A percentile compares a stretch with the other conserved stretches of the same genome.
These are phyloP conservation scores for Neurospora sp. DNA, from an alignment of 495 filamentous ascomycete genomes.

Conservation along the genomic window DNA sequence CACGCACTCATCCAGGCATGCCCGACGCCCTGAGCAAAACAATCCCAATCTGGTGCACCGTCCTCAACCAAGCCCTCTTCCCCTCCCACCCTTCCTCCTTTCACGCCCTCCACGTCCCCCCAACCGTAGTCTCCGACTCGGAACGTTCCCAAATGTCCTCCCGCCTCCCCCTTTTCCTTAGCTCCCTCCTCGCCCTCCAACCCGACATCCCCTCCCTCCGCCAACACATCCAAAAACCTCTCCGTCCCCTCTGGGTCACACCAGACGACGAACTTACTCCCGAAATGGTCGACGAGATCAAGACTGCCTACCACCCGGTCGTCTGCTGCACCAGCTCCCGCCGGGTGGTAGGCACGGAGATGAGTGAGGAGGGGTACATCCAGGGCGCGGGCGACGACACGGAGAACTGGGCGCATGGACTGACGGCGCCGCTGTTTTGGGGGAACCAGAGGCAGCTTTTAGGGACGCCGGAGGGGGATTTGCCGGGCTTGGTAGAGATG, in stretches of 20 bases:
- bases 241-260: conserved; percentile 54
- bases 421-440: conserved; percentile 78
- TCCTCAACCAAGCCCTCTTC: conserved; percentile 75
- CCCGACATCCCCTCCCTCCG: conserved; percentile 24
- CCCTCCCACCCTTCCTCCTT: conserved; percentile 32
- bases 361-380: conserved; percentile 67
- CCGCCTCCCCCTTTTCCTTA: conserved; percentile 56
- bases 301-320: conserved; percentile 53
- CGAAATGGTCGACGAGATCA: conserved; percentile 16
- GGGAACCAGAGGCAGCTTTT: conserved; percentile 46
- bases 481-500: conserved; percentile 51
- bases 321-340: conserved; percentile 75
- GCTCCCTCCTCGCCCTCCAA: conserved; percentile 40
- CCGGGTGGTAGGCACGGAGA: conserved; percentile 53
- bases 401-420: conserved; percentile 74
- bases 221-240: conserved; percentile 40
- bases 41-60: conserved; percentile 82
- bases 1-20: conserved; percentile 45
- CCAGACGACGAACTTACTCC: conserved; percentile 20
- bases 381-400: conserved; percentile 92
- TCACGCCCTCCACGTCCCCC: conserved; percentile 53
- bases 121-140: conserved; percentile 54
- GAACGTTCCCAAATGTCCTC: conserved; percentile 73
- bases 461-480: conserved; percentile 47
- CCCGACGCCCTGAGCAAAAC: conserved; percentile 92